Percentiles rank a stretch among this genome's conserved stretches.
Conservation (phyloP, 345 rosid species). For the Hibiscus trionum region DNA sequence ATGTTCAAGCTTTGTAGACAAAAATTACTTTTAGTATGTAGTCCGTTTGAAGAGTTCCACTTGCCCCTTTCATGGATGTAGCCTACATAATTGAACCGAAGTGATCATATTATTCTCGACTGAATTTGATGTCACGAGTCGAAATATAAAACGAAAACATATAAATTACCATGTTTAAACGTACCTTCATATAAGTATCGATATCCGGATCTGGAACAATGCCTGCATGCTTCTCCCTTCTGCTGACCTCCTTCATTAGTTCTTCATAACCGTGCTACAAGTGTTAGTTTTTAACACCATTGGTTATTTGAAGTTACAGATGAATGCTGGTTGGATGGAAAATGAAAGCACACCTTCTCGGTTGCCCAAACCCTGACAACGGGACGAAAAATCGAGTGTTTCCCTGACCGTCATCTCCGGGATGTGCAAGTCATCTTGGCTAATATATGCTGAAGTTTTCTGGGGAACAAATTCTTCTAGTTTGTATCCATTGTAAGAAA, state of each 20-base stretch:
- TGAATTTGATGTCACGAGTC: too few relatives aligned
- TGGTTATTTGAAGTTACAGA: neutral
- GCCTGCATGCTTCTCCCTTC: constrained; percentile 39
- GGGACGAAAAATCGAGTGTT: constrained; percentile 50
- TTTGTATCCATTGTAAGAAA: constrained; percentile 30
- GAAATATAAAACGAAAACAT: too few relatives aligned
- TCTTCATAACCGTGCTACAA: constrained; percentile 13
- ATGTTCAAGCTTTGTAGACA: neutral
- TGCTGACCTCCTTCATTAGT: constrained; percentile 33
- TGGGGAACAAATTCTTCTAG: constrained; percentile 50
- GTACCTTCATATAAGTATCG: constrained; percentile 42
- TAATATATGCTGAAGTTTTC: constrained; percentile 48
- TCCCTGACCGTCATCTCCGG: constrained; percentile 54
- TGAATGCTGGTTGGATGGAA: neutral
- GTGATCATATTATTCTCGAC: neutral
- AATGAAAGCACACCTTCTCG: constrained; percentile 12
- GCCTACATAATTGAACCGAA: constrained; percentile 25
- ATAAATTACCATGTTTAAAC: neutral
- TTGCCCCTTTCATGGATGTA: constrained; percentile 29
- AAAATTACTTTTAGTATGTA: constrained; percentile 34
- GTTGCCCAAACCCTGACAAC: constrained; percentile 62
- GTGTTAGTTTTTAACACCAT: neutral
- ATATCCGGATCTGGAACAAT: constrained; percentile 40
- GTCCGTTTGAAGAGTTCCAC: constrained; percentile 40
- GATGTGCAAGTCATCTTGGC: constrained; percentile 50